Percentiles rank a stretch among this genome's conserved stretches.
These are phyloP conservation scores for Rosellinia necatrix DNA, from an alignment of 2,329 filamentous ascomycete species.

Conservation along the genomic window DNA sequence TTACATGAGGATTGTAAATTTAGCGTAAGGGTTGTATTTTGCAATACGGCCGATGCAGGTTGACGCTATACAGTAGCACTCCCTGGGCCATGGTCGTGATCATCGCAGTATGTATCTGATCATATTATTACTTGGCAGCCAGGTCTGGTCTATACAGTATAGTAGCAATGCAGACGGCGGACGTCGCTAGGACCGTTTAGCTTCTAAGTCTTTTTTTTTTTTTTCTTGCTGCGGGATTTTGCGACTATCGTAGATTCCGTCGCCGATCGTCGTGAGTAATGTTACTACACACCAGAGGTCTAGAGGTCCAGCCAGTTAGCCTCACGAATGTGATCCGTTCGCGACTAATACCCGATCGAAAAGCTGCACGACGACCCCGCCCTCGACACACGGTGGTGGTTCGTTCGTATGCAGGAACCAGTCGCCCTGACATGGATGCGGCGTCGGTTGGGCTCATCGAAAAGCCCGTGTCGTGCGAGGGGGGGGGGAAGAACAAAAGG, in stretches of 20 bases:
- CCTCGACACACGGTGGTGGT: background rate
- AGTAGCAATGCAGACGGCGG: too few species aligned
- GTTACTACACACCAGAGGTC: too few species aligned
- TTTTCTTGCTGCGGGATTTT: background rate
- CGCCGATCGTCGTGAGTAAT: background rate
- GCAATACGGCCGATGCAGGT: conserved; percentile 1
- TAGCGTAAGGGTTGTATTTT: conserved; percentile 17
- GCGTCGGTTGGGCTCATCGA: too few species aligned
- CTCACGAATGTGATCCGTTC: background rate
- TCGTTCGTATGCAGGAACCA: conserved; percentile 25
- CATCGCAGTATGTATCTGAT: background rate
- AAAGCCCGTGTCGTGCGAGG: too few species aligned
- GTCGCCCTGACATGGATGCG: background rate
- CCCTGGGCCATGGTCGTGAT: conserved; percentile 4
- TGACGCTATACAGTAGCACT: conserved; percentile 1
- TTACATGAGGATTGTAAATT: conserved; percentile 17
- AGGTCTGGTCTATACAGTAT: too few species aligned
- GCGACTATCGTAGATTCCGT: background rate
- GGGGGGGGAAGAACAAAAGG: too few species aligned
- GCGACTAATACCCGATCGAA: background rate
- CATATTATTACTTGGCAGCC: background rate
- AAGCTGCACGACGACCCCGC: background rate
- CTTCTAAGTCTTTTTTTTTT: too few species aligned
- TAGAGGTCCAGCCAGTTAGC: too few species aligned
- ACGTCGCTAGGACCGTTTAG: too few species aligned